Evolutionary conservation across 2,329 filamentous ascomycete genomes (phyloP).

Genomic region (Helicocarpus griseus): DNA sequence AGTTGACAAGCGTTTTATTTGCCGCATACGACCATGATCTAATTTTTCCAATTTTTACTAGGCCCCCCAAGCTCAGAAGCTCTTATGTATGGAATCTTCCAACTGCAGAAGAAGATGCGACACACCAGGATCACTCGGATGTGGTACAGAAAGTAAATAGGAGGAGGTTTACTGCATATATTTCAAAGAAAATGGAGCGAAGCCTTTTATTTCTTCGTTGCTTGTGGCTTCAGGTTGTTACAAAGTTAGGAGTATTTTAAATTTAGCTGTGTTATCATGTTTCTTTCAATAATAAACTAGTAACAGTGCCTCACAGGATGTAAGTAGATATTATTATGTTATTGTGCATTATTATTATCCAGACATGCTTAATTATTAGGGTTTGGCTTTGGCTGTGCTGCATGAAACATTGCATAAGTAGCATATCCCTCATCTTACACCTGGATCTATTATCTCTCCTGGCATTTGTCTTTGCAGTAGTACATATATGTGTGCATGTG

Average conservation of each 20-base stretch:
- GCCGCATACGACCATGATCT: background rate
- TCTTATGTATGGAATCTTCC: slow-evolving; percentile 60
- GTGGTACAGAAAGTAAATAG: slow-evolving; percentile 44
- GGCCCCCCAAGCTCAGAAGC: slow-evolving; percentile 46
- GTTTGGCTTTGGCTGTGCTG: background rate
- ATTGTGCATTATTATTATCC: no score
- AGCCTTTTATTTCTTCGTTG: background rate
- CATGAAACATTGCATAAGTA: background rate
- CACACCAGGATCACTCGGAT: slow-evolving; percentile 46
- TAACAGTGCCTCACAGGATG: background rate
- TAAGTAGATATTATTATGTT: no score
- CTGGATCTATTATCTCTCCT: background rate
- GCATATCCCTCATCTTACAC: background rate
- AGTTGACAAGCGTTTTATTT: slow-evolving; percentile 28
- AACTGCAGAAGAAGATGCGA: slow-evolving; percentile 71
- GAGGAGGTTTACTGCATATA: background rate
- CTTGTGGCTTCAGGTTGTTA: background rate
- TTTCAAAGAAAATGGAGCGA: background rate
- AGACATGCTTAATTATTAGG: no score
- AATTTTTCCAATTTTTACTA: slow-evolving; percentile 10
- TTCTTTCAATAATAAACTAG: background rate
- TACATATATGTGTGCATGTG: background rate
- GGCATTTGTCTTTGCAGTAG: background rate
- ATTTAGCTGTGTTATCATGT: background rate
- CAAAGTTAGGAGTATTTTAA: background rate